Conservation (phyloP, 371 early-diverging fungal genomes). For the Mucor circinelloides region DNA sequence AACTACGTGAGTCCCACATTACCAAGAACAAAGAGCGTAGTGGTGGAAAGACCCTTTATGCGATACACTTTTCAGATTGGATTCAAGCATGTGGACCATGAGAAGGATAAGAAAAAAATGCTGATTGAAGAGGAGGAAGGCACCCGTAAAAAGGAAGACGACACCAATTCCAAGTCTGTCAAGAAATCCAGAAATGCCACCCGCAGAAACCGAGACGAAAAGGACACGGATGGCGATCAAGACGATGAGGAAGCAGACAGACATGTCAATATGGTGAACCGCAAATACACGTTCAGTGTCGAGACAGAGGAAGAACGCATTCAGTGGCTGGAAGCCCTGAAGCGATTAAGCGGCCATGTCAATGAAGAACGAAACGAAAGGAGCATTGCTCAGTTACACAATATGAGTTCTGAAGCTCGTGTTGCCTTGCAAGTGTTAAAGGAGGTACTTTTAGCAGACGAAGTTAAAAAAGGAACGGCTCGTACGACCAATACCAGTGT, state of each 20-base stretch:
- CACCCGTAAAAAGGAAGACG: neutral
- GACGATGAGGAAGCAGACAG: conserved; percentile 29
- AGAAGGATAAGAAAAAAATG: conserved; percentile 5
- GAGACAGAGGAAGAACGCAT: conserved; percentile 52
- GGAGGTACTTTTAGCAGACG: conserved; percentile 57
- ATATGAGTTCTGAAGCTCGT: conserved; percentile 31
- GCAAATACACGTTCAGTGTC: conserved; percentile 60
- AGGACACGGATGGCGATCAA: neutral
- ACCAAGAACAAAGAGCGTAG: conserved; percentile 62
- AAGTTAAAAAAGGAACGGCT: conserved; percentile 42
- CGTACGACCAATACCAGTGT: neutral
- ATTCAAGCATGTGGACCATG: conserved; percentile 38
- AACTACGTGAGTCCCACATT: conserved; percentile 57
- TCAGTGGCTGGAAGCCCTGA: conserved; percentile 49
- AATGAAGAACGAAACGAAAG: conserved; percentile 36
- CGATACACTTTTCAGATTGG: conserved; percentile 68
- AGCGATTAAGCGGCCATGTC: conserved; percentile 35
- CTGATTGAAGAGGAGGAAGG: conserved; percentile 14
- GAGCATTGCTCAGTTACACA: neutral
- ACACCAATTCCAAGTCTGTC: neutral
- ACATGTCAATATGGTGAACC: conserved; percentile 34
- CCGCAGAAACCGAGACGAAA: neutral
- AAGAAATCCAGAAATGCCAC: neutral
- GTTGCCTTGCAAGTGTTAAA: conserved; percentile 63
- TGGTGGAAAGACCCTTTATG: conserved; percentile 72